phyloP scores from a whole-genome alignment of 768 basidiomycete genomes.

The Xerocomus spinulosus region DNA sequence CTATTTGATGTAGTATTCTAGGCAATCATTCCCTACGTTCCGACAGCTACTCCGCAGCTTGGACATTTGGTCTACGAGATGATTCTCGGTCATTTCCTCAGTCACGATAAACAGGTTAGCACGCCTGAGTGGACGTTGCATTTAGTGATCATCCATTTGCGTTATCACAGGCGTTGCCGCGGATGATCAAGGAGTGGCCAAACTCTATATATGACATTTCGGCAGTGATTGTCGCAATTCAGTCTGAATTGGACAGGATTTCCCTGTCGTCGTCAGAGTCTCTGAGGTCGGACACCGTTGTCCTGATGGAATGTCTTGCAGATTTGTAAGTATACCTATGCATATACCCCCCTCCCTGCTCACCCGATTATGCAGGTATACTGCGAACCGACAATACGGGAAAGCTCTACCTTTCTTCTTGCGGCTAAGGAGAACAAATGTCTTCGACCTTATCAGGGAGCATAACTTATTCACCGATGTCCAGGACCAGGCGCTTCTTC shows the following conservation, averaged over 20 bases:
- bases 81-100: constrained; percentile 83
- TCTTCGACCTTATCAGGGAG: constrained; percentile 91
- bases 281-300: constrained; percentile 42
- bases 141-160: background rate
- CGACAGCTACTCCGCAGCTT: constrained; percentile 76
- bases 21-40: constrained; percentile 87
- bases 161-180: constrained; percentile 56
- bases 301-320: constrained; percentile 92
- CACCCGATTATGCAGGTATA: constrained; percentile 52
- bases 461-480: constrained; percentile 94
- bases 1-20: constrained; percentile 28
- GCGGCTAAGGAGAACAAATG: constrained; percentile 78
- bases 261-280: constrained; percentile 44
- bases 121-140: background rate
- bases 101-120: constrained; percentile 67
- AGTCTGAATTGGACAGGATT: constrained; percentile 68
- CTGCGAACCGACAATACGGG: constrained; percentile 84
- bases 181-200: constrained; percentile 86
- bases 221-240: constrained; percentile 86
- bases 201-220: constrained; percentile 82
- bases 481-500: constrained; percentile 84
- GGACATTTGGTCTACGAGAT: constrained; percentile 89
- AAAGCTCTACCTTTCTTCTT: constrained; percentile 92
- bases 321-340: constrained; percentile 59
- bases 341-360: background rate